Evolutionary conservation across 805 yeast genomes (phyloP), one percentile per base, ranked within the genome.

Genomic region (Saccharomycopsis malanga): DNA sequence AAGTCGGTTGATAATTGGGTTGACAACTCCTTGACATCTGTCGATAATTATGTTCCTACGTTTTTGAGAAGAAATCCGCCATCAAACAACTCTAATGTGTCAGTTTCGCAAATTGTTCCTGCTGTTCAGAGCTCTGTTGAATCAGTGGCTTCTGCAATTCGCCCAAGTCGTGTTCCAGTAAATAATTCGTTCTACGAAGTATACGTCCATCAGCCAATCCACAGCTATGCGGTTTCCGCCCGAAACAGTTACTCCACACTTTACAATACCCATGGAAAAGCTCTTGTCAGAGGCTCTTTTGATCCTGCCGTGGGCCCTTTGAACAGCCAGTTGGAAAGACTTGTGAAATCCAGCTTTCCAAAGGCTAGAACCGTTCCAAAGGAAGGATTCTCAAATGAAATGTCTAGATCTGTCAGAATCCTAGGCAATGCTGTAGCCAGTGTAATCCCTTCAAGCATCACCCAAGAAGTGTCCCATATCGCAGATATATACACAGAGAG

Each of bases 301-400:
- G 87, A 82, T 61, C 81, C 85, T 3, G 30, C 81, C 10, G 66
- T 83, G 40, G 69, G 67, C 32, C 89, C 93, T 24, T 39, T 81
- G 39, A 87, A 83, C 64, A 63, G 70, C 30, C 64, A 69, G 29
- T 61, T 83, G 44, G 79, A 73, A 52, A 60, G 67, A 1, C 55
- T 68, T 21, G 69, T 77, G 24, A 61, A 66, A 34, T 63, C 61
- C 30, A 67, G 70, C 53, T 66, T 76, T 32, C 83, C 84, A 17
- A 65, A 64, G n/a, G 65, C 64, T 18, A 63, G 65, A 49, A 57
- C 61, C 20, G 72, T 75, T 4, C 56, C 71, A 10, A 60, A 67
- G 10, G 72, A 72, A 14, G 68, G 65, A 2, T 70, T 62, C 46
- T 66, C 79, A 4, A 80, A 79, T 59, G 89, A 83, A 63, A 49